Conservation (phyloP, 2,329 filamentous ascomycete species). For the Aspergillus fumigatiaffinis region DNA sequence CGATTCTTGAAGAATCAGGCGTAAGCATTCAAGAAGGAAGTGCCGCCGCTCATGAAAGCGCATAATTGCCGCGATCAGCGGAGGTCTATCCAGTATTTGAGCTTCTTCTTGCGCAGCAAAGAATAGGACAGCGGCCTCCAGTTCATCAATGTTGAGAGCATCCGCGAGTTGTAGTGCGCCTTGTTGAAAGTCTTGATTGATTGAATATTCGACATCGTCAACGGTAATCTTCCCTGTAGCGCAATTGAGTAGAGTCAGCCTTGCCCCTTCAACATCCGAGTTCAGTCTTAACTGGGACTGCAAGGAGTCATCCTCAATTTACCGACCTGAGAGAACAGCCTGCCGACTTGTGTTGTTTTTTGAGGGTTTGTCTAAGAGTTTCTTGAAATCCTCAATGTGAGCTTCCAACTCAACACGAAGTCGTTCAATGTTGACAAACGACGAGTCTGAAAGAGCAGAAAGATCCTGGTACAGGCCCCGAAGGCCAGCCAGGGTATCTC, state of each 20-base stretch:
- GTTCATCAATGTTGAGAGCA: conserved; percentile 83
- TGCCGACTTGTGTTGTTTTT: conserved; percentile 74
- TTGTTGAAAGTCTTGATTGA: conserved; percentile 87
- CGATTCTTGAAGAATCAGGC: conserved; percentile 69
- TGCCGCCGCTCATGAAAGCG: conserved; percentile 83
- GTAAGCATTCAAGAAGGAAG: conserved; percentile 76
- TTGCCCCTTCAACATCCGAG: neutral
- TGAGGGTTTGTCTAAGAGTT: conserved; percentile 68
- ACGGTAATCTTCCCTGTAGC: conserved; percentile 68
- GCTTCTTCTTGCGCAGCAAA: conserved; percentile 69
- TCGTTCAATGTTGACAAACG: conserved; percentile 66
- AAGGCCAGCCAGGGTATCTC: conserved; percentile 70
- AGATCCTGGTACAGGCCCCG: conserved; percentile 85
- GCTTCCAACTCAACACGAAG: conserved; percentile 62
- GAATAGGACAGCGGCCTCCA: conserved; percentile 74
- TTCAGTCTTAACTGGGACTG: neutral
- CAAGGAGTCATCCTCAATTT: neutral
- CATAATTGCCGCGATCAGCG: conserved; percentile 76
- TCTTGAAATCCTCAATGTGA: conserved; percentile 63
- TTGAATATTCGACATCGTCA: conserved; percentile 66
- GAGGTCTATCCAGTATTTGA: conserved; percentile 64
- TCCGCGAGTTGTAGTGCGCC: conserved; percentile 77
- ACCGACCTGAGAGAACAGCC: conserved; percentile 62
- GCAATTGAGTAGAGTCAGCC: conserved; percentile 16
- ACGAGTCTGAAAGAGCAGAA: conserved; percentile 67